These are phyloP conservation scores for Calonectria montana DNA, from an alignment of 2,329 filamentous ascomycete species.

Conservation along the genomic window DNA sequence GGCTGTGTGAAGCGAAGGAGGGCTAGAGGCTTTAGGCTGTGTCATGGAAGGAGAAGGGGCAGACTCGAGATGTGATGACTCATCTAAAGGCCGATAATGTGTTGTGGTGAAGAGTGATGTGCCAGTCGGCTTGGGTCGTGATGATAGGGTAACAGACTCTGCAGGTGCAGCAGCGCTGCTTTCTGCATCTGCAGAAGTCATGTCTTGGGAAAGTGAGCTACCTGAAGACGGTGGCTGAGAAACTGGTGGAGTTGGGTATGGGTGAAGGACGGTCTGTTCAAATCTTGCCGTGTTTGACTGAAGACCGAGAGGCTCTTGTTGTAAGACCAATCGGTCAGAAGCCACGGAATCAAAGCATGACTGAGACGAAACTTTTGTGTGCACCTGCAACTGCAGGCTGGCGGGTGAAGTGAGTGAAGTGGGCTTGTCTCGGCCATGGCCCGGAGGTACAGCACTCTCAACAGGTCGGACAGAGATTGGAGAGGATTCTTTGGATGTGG, in stretches of 20 bases:
- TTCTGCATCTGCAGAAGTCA: conserved; percentile 38
- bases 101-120: conserved; percentile 42
- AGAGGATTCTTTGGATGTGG: conserved; percentile 56
- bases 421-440: conserved; percentile 40
- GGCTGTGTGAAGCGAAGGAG: conserved; percentile 48
- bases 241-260: conserved; percentile 69
- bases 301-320: conserved; percentile 37
- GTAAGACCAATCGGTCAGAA: conserved; percentile 38
- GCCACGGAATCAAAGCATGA: conserved; percentile 33
- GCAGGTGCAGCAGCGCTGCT: conserved; percentile 36
- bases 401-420: conserved; percentile 49
- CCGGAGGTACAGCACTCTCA: conserved; percentile 46
- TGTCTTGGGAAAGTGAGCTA: conserved; percentile 45
- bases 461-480: conserved; percentile 53
- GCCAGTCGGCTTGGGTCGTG: conserved; percentile 36
- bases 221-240: conserved; percentile 59
- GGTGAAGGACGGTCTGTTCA: conserved; percentile 43
- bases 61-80: conserved; percentile 36
- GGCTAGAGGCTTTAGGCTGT: conserved; percentile 33
- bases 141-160: conserved; percentile 32
- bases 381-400: conserved; percentile 44
- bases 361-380: conserved; percentile 41
- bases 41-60: conserved; percentile 33
- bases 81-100: conserved; percentile 39
- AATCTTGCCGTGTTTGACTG: conserved; percentile 36